Percentiles rank a stretch among this genome's conserved stretches.
Evolutionary conservation across 495 filamentous ascomycete genomes (phyloP).

Genomic region (Aspergillus funiculosus): DNA sequence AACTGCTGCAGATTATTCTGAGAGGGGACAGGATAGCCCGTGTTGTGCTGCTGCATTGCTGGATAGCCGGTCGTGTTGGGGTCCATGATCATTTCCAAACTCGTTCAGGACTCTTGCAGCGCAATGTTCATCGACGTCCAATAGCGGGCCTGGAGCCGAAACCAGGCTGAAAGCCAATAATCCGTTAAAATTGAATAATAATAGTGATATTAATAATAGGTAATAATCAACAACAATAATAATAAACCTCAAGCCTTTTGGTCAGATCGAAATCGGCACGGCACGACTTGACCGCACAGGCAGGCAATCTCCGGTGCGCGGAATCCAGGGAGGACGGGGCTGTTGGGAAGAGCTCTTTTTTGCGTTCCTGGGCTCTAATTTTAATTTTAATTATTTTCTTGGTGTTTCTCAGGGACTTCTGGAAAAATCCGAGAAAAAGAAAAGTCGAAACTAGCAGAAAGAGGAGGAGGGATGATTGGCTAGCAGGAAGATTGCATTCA

Average conservation of each 20-base stretch:
- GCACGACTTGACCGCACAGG: background rate
- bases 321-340: too few species aligned
- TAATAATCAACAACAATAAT: conserved; percentile 6
- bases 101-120: conserved; percentile 6
- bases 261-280: background rate
- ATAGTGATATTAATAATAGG: conserved; percentile 6
- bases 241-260: background rate
- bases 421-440: conserved; percentile 8
- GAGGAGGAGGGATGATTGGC: background rate
- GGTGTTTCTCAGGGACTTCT: background rate
- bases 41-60: conserved; percentile 23
- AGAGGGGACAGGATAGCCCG: conserved; percentile 36
- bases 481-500: background rate
- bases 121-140: conserved; percentile 7
- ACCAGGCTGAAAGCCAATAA: too few species aligned
- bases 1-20: conserved; percentile 34
- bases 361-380: background rate
- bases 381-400: background rate
- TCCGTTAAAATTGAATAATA: conserved; percentile 5
- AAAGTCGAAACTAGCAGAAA: background rate
- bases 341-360: background rate
- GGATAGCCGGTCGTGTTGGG: conserved; percentile 39
- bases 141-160: conserved; percentile 4
- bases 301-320: background rate
- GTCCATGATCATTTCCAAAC: conserved; percentile 37